phyloP scores from a whole-genome alignment of 2,329 filamentous ascomycete genomes.

The Phoma sp. region DNA sequence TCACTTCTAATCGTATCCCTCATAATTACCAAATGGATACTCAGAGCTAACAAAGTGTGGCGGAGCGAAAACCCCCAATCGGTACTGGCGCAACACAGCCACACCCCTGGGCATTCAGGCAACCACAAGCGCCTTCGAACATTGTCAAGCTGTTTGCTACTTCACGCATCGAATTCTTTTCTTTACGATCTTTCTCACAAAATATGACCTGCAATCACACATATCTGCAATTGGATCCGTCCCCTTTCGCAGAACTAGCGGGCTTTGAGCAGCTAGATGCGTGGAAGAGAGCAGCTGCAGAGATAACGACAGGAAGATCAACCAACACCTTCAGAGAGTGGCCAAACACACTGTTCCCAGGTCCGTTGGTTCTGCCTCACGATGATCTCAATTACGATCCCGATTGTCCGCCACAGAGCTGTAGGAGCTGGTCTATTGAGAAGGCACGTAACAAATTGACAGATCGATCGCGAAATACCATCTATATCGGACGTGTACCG shows the following conservation, averaged over 20 bases:
- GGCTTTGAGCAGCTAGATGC: conserved; percentile 40
- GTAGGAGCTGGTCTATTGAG: conserved; percentile 57
- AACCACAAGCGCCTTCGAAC: not conserved
- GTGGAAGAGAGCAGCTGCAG: conserved; percentile 32
- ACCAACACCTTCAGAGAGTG: conserved; percentile 1
- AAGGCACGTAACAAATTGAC: conserved; percentile 57
- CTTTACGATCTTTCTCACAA: not conserved
- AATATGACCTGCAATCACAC: not conserved
- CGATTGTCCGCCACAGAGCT: conserved; percentile 58
- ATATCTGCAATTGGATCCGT: conserved; percentile 21
- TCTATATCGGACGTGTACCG: conserved; percentile 63
- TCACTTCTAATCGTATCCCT: too few species aligned
- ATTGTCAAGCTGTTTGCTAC: not conserved
- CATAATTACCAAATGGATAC: too few species aligned
- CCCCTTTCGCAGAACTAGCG: conserved; percentile 43
- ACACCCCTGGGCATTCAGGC: not conserved
- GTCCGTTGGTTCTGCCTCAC: conserved; percentile 63
- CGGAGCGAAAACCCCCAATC: not conserved
- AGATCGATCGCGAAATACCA: conserved; percentile 46
- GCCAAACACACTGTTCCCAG: conserved; percentile 56
- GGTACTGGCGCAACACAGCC: conserved; percentile 2
- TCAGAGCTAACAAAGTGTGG: too few species aligned
- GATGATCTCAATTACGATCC: conserved; percentile 65
- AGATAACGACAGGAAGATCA: conserved; percentile 19
- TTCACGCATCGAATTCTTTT: not conserved